Conservation (phyloP, 2,329 filamentous ascomycete species). For the Bimuria novae-zelandiae region DNA sequence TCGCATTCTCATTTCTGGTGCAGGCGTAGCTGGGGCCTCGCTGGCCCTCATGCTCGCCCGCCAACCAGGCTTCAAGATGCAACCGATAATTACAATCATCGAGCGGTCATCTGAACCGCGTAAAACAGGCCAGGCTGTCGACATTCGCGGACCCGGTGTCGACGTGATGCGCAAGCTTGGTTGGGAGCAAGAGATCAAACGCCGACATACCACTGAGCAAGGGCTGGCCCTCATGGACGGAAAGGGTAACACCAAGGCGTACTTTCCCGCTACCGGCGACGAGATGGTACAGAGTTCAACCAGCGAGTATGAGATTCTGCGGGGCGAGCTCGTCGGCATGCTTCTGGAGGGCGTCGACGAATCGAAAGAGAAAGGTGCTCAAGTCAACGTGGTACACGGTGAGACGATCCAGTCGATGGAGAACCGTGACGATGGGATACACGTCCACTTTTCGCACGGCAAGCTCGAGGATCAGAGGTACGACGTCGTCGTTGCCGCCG, state of each 20-base stretch:
- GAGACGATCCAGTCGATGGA: constrained; percentile 24
- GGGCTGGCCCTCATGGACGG: constrained; percentile 47
- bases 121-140: constrained; percentile 51
- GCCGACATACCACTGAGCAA: constrained; percentile 45
- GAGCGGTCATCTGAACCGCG: constrained; percentile 49
- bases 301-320: constrained; percentile 40
- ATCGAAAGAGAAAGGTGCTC: constrained; percentile 18
- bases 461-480: constrained; percentile 22
- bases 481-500: constrained; percentile 37
- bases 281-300: constrained; percentile 23
- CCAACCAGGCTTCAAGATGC: constrained; percentile 26
- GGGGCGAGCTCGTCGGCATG: constrained; percentile 41
- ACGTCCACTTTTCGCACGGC: constrained; percentile 30
- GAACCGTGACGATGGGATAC: constrained; percentile 22
- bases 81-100: constrained; percentile 49
- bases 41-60: constrained; percentile 43
- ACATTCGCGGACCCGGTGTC: constrained; percentile 51
- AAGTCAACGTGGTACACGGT: constrained; percentile 26
- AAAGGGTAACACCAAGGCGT: constrained; percentile 21
- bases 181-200: constrained; percentile 44
- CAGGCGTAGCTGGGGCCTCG: constrained; percentile 46
- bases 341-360: constrained; percentile 30
- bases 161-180: constrained; percentile 49
- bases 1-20: constrained; percentile 45
- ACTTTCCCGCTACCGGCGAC: constrained; percentile 30